phyloP scores from a whole-genome alignment of 2,329 filamentous ascomycete species.

The Alternaria rosae region DNA sequence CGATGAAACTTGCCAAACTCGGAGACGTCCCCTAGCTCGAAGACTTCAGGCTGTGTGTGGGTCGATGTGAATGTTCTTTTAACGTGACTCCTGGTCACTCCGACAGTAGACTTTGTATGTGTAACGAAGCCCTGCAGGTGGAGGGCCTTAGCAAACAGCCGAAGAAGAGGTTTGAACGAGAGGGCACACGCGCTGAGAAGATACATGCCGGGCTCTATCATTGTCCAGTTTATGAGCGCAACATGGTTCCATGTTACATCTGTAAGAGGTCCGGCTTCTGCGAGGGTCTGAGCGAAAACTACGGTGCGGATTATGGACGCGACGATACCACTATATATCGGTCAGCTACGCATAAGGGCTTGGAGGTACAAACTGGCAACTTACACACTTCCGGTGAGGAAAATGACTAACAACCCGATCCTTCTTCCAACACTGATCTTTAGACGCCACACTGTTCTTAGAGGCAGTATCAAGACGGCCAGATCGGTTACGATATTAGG shows the following conservation, averaged over 20 bases:
- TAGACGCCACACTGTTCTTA: conserved; percentile 29
- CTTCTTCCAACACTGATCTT: conserved; percentile 28
- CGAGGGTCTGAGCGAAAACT: conserved; percentile 24
- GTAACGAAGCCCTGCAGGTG: conserved; percentile 29
- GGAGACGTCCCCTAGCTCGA: conserved; percentile 17
- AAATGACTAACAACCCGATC: conserved; percentile 34
- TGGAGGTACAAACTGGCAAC: background rate
- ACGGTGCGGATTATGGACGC: conserved; percentile 34
- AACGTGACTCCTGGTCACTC: conserved; percentile 1
- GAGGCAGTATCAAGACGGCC: conserved; percentile 28
- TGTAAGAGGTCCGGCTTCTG: conserved; percentile 13
- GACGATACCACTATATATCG: conserved; percentile 28
- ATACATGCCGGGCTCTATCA: conserved; percentile 38
- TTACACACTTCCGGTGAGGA: conserved; percentile 39
- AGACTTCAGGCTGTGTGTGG: background rate
- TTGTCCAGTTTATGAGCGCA: conserved; percentile 34
- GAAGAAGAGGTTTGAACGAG: conserved; percentile 35
- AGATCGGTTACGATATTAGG: conserved; percentile 39
- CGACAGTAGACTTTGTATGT: conserved; percentile 19
- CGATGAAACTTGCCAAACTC: conserved; percentile 16
- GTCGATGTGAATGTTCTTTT: conserved; percentile 1
- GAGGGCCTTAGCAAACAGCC: conserved; percentile 26
- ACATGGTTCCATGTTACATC: conserved; percentile 34
- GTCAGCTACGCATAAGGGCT: background rate
- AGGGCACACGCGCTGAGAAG: conserved; percentile 34